These are phyloP conservation scores for Hypoxylon intermedium DNA, from an alignment of 495 filamentous ascomycete species.

Conservation along the genomic window DNA sequence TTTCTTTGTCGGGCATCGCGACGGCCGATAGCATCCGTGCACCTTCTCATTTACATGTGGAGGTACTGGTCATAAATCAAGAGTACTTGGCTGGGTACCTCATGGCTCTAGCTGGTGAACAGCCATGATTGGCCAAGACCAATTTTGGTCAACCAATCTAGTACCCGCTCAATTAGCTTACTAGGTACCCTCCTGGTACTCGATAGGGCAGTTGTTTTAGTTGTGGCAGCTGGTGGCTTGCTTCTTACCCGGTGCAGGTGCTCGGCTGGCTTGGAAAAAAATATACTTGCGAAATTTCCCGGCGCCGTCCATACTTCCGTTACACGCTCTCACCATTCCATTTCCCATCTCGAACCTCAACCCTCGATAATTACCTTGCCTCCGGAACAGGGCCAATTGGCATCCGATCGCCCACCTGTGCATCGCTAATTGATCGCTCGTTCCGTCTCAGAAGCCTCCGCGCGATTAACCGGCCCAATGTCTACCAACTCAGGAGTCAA, in stretches of 20 bases:
- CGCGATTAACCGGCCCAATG: constrained; percentile 51
- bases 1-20: constrained; percentile 30
- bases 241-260: no score
- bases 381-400: constrained; percentile 38
- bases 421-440: constrained; percentile 32
- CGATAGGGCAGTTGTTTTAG: neutral
- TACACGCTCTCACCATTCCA: constrained; percentile 24
- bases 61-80: neutral
- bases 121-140: neutral
- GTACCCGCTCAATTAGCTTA: constrained; percentile 5
- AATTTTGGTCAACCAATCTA: neutral
- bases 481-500: constrained; percentile 67
- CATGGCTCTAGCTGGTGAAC: neutral
- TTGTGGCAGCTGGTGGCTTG: constrained; percentile 8
- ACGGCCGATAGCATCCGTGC: constrained; percentile 22
- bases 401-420: constrained; percentile 29
- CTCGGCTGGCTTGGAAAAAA: constrained; percentile 35
- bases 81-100: neutral
- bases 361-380: constrained; percentile 32
- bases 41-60: constrained; percentile 9
- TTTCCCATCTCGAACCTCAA: constrained; percentile 16
- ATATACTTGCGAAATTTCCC: constrained; percentile 41
- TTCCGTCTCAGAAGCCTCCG: constrained; percentile 17
- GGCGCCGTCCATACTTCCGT: constrained; percentile 31
- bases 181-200: neutral